phyloP scores from a whole-genome alignment of 495 filamentous ascomycete genomes.

The Thermochaetoides thermophila region DNA sequence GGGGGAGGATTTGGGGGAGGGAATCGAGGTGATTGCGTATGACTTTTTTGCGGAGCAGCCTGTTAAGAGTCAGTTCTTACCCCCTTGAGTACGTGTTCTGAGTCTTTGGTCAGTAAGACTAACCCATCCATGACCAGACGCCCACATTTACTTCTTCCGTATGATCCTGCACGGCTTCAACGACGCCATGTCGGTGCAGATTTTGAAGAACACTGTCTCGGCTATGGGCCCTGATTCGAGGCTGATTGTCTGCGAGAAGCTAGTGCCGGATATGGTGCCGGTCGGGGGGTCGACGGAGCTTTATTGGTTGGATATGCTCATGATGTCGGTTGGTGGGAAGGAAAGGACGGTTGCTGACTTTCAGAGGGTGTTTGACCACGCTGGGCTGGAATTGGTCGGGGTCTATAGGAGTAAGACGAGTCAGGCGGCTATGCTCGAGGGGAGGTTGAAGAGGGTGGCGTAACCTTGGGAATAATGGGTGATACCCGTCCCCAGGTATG shows the following conservation, averaged over 20 bases:
- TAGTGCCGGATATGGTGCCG: constrained; percentile 14
- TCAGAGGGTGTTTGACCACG: constrained; percentile 13
- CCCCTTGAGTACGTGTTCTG: too few relatives aligned
- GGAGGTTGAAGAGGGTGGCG: constrained; percentile 12
- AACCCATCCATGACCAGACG: constrained; percentile 14
- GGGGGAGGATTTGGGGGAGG: constrained; percentile 3
- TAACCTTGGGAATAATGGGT: too few relatives aligned
- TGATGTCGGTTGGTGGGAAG: constrained; percentile 20
- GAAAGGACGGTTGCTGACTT: constrained; percentile 19
- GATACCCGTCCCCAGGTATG: too few relatives aligned
- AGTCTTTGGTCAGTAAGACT: too few relatives aligned
- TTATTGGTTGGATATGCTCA: constrained; percentile 15
- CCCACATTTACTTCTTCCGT: constrained; percentile 39
- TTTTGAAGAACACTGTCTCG: constrained; percentile 27
- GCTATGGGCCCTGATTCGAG: constrained; percentile 21
- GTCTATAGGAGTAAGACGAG: constrained; percentile 11
- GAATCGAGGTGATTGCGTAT: constrained; percentile 10
- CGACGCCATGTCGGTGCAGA: constrained; percentile 23
- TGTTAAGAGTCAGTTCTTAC: constrained; percentile 8
- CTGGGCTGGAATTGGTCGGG: constrained; percentile 18
- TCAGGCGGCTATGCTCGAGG: constrained; percentile 9
- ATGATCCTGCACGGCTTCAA: constrained; percentile 39
- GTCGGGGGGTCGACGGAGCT: constrained; percentile 7
- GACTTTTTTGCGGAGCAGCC: constrained; percentile 9
- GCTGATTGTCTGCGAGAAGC: constrained; percentile 17